phyloP scores from a whole-genome alignment of 148 eudicot species.

The Amaranthus hypochondriacus region DNA sequence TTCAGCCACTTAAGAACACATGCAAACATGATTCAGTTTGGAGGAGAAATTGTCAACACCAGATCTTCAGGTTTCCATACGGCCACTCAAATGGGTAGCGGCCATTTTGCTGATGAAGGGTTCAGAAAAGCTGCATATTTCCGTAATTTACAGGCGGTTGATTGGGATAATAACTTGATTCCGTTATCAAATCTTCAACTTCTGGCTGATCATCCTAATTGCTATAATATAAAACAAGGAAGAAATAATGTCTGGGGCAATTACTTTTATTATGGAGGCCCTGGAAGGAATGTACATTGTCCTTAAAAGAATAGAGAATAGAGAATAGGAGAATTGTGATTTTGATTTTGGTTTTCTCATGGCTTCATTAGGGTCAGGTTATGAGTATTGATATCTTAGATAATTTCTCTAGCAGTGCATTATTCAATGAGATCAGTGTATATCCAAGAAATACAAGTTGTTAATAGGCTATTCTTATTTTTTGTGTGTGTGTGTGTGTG shows the following conservation, averaged over 20 bases:
- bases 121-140: conserved; percentile 92
- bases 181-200: conserved; percentile 66
- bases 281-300: conserved; percentile 77
- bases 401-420: too few species aligned
- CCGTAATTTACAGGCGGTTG: conserved; percentile 78
- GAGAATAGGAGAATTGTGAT: conserved; percentile 1
- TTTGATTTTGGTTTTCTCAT: background rate
- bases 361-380: conserved; percentile 1
- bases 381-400: too few species aligned
- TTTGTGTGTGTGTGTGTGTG: background rate
- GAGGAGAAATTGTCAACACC: conserved; percentile 88
- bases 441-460: conserved; percentile 12
- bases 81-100: conserved; percentile 95
- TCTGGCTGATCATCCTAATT: conserved; percentile 89
- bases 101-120: conserved; percentile 81
- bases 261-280: conserved; percentile 95
- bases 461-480: conserved; percentile 7
- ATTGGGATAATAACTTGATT: conserved; percentile 89
- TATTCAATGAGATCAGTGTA: conserved; percentile 16
- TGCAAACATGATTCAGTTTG: conserved; percentile 94
- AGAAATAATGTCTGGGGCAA: conserved; percentile 83
- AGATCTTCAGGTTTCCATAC: conserved; percentile 78
- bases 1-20: conserved; percentile 72
- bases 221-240: conserved; percentile 78
- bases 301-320: conserved; percentile 29